Evolutionary conservation across 2,329 filamentous ascomycete species (phyloP).

Genomic region (Neonectria hederae): DNA sequence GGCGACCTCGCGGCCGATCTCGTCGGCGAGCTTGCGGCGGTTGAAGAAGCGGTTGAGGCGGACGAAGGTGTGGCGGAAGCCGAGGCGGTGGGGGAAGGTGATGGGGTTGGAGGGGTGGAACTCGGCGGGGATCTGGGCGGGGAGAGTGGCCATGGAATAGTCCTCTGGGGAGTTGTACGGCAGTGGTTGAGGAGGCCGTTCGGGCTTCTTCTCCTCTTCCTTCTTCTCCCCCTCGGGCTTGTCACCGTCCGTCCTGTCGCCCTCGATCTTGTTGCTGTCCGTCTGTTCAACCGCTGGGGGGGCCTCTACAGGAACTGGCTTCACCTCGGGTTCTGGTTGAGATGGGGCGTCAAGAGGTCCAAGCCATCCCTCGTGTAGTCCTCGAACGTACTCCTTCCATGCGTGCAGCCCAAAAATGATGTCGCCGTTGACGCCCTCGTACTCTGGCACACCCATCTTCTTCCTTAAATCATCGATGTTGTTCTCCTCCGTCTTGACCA

Average conservation of each 20-base stretch:
- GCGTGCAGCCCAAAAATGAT: slow-evolving; percentile 89
- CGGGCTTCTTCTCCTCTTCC: slow-evolving; percentile 63
- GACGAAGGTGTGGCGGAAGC: slow-evolving; percentile 88
- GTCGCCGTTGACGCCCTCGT: slow-evolving; percentile 80
- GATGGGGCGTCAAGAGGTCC: slow-evolving; percentile 78
- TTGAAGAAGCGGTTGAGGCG: slow-evolving; percentile 90
- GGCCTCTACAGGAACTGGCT: slow-evolving; percentile 38
- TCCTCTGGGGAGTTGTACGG: slow-evolving; percentile 79
- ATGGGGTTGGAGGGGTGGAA: slow-evolving; percentile 79
- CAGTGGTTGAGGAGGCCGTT: slow-evolving; percentile 69
- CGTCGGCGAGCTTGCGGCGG: slow-evolving; percentile 84
- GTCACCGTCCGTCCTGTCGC: slow-evolving; percentile 52
- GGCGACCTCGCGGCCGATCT: slow-evolving; percentile 87
- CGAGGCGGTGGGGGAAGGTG: slow-evolving; percentile 87
- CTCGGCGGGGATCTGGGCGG: slow-evolving; percentile 71
- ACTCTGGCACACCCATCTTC: slow-evolving; percentile 74
- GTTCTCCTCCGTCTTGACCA: slow-evolving; percentile 60
- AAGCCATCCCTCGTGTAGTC: slow-evolving; percentile 95
- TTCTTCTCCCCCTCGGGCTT: slow-evolving; percentile 55
- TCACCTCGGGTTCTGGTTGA: slow-evolving; percentile 40
- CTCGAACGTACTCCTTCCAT: slow-evolving; percentile 97
- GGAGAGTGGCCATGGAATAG: slow-evolving; percentile 74
- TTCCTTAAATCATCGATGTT: slow-evolving; percentile 71
- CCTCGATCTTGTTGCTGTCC: slow-evolving; percentile 51
- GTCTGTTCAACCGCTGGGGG: slow-evolving; percentile 36